These are phyloP conservation scores for Trichoderma virens DNA, from an alignment of 495 filamentous ascomycete species.

Conservation along the genomic window DNA sequence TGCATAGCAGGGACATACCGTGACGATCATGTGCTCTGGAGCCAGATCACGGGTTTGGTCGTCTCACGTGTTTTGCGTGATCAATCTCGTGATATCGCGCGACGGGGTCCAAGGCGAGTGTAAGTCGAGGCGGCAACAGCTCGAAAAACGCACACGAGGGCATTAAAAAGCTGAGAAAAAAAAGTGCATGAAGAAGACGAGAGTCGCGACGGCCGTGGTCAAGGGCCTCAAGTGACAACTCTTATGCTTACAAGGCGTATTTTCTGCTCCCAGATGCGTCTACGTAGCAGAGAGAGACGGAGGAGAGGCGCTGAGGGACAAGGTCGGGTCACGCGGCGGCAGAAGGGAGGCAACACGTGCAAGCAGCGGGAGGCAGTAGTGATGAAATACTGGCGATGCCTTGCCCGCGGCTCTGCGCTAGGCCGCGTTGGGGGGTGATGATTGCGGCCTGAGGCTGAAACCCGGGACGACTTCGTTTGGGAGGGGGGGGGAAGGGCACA, in stretches of 20 bases:
- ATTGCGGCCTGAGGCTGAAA: constrained; percentile 2
- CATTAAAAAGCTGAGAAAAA: background rate
- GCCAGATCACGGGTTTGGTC: constrained; percentile 14
- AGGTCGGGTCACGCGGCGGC: background rate
- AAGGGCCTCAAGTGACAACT: background rate
- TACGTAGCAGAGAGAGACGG: too few relatives aligned
- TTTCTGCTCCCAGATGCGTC: too few relatives aligned
- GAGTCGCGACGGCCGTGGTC: background rate
- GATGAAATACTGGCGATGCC: background rate
- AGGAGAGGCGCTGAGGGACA: background rate
- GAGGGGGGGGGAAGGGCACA: background rate
- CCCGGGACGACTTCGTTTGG: background rate
- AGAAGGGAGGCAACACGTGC: background rate
- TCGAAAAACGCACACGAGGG: background rate
- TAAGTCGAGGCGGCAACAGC: constrained; percentile 9
- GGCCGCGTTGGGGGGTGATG: background rate
- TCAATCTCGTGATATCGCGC: constrained; percentile 14
- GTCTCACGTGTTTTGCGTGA: constrained; percentile 13
- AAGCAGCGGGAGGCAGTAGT: background rate
- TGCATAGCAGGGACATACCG: constrained; percentile 5
- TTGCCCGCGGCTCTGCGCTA: background rate
- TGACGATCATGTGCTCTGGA: constrained; percentile 13
- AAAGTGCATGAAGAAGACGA: background rate
- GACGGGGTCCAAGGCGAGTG: background rate
- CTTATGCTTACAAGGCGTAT: constrained; percentile 2